These are phyloP conservation scores for Candida insectalens DNA, from an alignment of 805 yeast species.

Conservation along the genomic window DNA sequence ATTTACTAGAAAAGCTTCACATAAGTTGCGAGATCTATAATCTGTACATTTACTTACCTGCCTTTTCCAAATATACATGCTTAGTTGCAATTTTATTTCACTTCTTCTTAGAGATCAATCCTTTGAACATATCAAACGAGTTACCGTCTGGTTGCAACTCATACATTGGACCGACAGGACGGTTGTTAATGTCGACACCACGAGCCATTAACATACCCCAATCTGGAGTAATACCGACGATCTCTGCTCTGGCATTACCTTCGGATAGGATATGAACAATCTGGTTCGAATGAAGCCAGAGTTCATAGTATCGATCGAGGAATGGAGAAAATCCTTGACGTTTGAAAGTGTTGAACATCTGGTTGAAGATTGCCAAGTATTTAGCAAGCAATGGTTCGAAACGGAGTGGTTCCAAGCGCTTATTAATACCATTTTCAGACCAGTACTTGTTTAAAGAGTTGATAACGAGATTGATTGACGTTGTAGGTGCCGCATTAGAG, in stretches of 20 bases:
- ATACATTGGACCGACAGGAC: conserved; percentile 42
- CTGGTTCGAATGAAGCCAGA: conserved; percentile 83
- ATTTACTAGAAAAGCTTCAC: neutral
- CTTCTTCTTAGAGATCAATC: conserved; percentile 62
- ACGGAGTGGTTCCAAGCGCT: conserved; percentile 13
- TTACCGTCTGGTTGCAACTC: conserved; percentile 96
- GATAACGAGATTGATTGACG: conserved; percentile 71
- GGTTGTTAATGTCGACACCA: conserved; percentile 41
- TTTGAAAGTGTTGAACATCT: conserved; percentile 48
- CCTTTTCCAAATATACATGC: neutral
- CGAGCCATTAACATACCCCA: conserved; percentile 77
- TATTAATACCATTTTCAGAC: conserved; percentile 24
- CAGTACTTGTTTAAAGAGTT: conserved; percentile 48
- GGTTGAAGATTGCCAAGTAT: conserved; percentile 55
- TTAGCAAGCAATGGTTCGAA: conserved; percentile 55
- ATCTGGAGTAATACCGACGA: conserved; percentile 75
- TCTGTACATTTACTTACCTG: neutral
- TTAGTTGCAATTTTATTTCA: conserved; percentile 7
- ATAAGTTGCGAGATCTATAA: conserved; percentile 1
- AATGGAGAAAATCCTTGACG: conserved; percentile 60
- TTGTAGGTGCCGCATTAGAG: conserved; percentile 81
- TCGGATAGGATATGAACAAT: conserved; percentile 47
- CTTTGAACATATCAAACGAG: conserved; percentile 90
- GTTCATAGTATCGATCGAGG: conserved; percentile 58
- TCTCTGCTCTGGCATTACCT: conserved; percentile 42